Evolutionary conservation across 805 yeast genomes (phyloP).

Genomic region (Ogataea naganishii): DNA sequence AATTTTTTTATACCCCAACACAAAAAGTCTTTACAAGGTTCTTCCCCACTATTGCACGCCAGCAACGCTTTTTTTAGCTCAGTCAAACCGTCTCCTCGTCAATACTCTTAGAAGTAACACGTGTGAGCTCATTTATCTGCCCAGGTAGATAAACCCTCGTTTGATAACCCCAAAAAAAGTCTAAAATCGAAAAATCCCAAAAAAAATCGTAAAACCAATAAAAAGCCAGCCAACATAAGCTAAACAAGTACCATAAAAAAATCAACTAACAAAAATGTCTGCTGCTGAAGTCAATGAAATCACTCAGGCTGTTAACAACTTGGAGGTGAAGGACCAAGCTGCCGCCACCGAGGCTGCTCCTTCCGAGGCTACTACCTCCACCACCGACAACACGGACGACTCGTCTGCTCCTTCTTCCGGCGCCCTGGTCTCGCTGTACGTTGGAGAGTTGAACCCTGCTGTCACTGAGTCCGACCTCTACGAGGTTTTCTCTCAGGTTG

Average conservation of each 20-base stretch:
- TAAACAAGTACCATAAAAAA: constrained; percentile 10
- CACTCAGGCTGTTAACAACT: constrained; percentile 25
- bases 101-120: too few species aligned
- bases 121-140: too few species aligned
- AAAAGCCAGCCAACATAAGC: constrained; percentile 6
- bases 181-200: neutral
- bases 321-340: constrained; percentile 5
- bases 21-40: too few species aligned
- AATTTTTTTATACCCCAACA: too few species aligned
- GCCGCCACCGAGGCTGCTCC: constrained; percentile 22
- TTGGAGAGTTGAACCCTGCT: constrained; percentile 90
- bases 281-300: constrained; percentile 25
- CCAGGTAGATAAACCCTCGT: too few species aligned
- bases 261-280: constrained; percentile 16
- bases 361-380: constrained; percentile 18
- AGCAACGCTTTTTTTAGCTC: too few species aligned
- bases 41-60: too few species aligned
- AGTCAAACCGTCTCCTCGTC: too few species aligned
- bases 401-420: constrained; percentile 37
- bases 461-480: constrained; percentile 92
- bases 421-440: constrained; percentile 81
- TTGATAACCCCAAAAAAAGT: neutral
- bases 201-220: constrained; percentile 2
- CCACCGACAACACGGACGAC: constrained; percentile 26
- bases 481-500: constrained; percentile 90